Percentiles rank a stretch among this genome's conserved stretches.
Conservation (phyloP, 2,329 filamentous ascomycete species). For the Fusarium sororula region DNA sequence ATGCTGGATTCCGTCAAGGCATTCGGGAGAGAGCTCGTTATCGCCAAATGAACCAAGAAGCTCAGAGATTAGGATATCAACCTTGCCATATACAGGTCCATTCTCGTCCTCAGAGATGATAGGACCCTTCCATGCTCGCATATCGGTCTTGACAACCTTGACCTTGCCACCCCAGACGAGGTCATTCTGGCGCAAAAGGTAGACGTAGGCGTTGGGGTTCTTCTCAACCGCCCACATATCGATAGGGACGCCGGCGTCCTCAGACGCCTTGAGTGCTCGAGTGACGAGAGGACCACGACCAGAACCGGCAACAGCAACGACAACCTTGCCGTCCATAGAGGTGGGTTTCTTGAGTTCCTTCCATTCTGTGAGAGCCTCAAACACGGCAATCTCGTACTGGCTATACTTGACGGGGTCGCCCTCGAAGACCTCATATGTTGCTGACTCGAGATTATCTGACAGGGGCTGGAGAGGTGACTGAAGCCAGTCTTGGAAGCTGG, state of each 20-base stretch:
- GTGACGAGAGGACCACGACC: conserved; percentile 93
- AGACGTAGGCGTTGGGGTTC: conserved; percentile 96
- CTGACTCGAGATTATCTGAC: conserved; percentile 94
- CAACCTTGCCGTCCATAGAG: conserved; percentile 73
- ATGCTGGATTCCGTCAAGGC: conserved; percentile 93
- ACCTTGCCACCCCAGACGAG: conserved; percentile 83
- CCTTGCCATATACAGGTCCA: conserved; percentile 66
- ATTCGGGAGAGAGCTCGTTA: conserved; percentile 97
- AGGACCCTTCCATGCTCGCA: conserved; percentile 95
- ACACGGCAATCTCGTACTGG: conserved; percentile 89
- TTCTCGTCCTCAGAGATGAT: conserved; percentile 55
- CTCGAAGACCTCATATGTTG: conserved; percentile 98
- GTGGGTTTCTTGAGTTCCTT: conserved; percentile 75
- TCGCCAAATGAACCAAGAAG: conserved; percentile 95
- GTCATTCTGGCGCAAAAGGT: conserved; percentile 87
- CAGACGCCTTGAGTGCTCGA: conserved; percentile 82
- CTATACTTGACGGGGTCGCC: conserved; percentile 98
- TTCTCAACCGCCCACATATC: conserved; percentile 95
- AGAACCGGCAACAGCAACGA: conserved; percentile 92
- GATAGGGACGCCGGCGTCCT: conserved; percentile 77
- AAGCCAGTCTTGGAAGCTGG: conserved; percentile 86
- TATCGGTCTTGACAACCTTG: conserved; percentile 93
- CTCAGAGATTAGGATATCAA: conserved; percentile 95
- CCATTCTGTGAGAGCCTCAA: conserved; percentile 85
- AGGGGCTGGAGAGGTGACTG: conserved; percentile 94